Base-by-base conservation (phyloP, 129 eudicot genomes). In the Lonicera japonica region DNA sequence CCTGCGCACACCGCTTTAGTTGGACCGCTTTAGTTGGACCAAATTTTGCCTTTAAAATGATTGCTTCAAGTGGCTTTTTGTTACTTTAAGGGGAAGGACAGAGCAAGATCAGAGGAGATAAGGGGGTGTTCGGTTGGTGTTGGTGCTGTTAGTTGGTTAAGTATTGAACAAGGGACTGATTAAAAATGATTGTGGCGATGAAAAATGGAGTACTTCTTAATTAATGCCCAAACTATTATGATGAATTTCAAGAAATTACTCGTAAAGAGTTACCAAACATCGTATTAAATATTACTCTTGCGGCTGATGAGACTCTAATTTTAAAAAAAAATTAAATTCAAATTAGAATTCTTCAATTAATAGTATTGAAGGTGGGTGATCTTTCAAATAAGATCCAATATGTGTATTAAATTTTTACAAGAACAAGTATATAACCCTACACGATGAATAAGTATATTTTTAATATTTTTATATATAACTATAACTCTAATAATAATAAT, bases 51-150 rank as follows among this genome's bases (percentile, higher is more conserved):
- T 75, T 74, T 65, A 56, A 46, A 67, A 80, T 80, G 78, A 80
- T 80, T 75, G 47, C 36, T 29, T 2, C 45, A 38, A 34, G 52
- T 64, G 65, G 73, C 61, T 67, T 62, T 67, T 68, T 72, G 75
- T 80, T 70, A 60, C 85, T 80, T 80, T 53, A 75, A 75, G 81
- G 66, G 67, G 69, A 75, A 80, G 85, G 85, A 68, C 75, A 63
- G 75, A 71, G 67, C 36, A 45, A 55, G 19, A 70, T 38, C 61
- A 70, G 58, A 51, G 75, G 65, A n/a, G n/a, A n/a, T 69, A 41
- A 50, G n/a, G 79, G 65, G 67, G 50, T 69, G 83, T 70, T 79
- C 73, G 83, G 60, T 78, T 79, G 83, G 80, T 79, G 66, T 21
- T 59, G 68, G 78, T 60, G 75, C 20, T 48, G 73, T 71, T 71